Evolutionary conservation across 768 basidiomycete genomes (phyloP), one percentile per base, ranked within the genome.

Genomic region (Cystofilobasidium bisporidii): DNA sequence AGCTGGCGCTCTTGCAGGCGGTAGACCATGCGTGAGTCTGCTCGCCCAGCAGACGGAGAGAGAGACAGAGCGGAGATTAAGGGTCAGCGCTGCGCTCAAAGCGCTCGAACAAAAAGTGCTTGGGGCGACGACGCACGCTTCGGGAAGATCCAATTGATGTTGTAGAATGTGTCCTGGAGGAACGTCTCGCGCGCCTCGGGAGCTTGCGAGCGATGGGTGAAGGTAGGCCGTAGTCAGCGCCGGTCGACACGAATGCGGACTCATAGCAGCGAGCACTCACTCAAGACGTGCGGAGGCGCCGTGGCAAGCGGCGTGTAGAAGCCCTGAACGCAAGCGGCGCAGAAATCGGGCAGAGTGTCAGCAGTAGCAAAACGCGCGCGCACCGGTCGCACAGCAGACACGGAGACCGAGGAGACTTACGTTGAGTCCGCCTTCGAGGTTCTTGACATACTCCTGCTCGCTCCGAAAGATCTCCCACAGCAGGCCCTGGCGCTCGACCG

Each of bases 401-500:
- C 41, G 18, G n/a, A 22, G 20, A 24, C 36, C 2, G 40, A 10
- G 9, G 61, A 53, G 41, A 68, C 61, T 56, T 43, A 68, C 67
- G 24, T 68, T 68, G 41, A 68, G 32, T 3, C 67, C 67, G 10
- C 50, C 67, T 28, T 68, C 61, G 3, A 68, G 43, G 28, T 68
- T 68, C 30, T 30, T 15, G 0, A 68, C 67, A 48, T 63, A 68
- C 53, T 63, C 67, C 62, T 58, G 53, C 33, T 68, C 67, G 43
- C 55, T 58, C 55, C 67, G 43, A 8, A 68, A 63, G 41, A 68
- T 58, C 56, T 68, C 67, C 67, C 67, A 68, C 14, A 68, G 56
- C 61, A 68, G 33, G 14, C 67, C 67, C 40, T 68, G 67, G 11
- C 67, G 62, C 43, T 68, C 67, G 1, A 47, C 36, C 20, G 61